Base-by-base conservation (phyloP, 139 green algal genomes). In the Pseudopediastrum boryanum region DNA sequence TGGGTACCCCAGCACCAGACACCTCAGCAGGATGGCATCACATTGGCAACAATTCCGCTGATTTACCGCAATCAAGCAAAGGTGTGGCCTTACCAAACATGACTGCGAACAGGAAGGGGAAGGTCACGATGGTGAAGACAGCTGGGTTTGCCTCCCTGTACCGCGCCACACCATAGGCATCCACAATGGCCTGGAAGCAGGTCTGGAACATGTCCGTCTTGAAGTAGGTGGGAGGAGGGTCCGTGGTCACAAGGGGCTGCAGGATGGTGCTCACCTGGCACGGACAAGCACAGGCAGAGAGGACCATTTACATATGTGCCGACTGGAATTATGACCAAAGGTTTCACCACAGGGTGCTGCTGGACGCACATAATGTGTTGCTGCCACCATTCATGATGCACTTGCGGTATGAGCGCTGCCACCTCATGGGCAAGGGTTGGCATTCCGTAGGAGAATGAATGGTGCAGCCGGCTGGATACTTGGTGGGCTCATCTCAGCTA, bases 41-140 rank as follows among this genome's bases (percentile, higher is more conserved):
- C n/a, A n/a, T n/a, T n/a, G n/a, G n/a, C n/a, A n/a, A n/a, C n/a
- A n/a, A n/a, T n/a, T n/a, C n/a, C n/a, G n/a, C n/a, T 58, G 48
- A 21, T 58, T 21, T 21, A 58, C 48, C 19, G 19, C 48, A 41
- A 29, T 29, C 36, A 29, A 29, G 58, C 23, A 66, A 23, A 33
- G 35, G 58, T 66, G 58, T 66, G 19, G 64, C 36, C 71, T 56
- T 41, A 78, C 71, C 71, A 88, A 99, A 99, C 96, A 99, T 99
- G 85, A 99, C 91, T 25, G 96, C 94, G 77, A 99, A 99, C 19
- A 99, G 87, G 89, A 99, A 99, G 38, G 96, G 96, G 84, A 99
- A 99, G 65, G 96, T 99, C 51, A 98, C 87, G 65, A 99, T 97
- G 73, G 96, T 97, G 86, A 98, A 96, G 10, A 97, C 90, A 1